Evolutionary conservation across 2,329 filamentous ascomycete genomes (phyloP), one percentile per base, ranked within the genome.

Genomic region (Aspergillus alliaceus): DNA sequence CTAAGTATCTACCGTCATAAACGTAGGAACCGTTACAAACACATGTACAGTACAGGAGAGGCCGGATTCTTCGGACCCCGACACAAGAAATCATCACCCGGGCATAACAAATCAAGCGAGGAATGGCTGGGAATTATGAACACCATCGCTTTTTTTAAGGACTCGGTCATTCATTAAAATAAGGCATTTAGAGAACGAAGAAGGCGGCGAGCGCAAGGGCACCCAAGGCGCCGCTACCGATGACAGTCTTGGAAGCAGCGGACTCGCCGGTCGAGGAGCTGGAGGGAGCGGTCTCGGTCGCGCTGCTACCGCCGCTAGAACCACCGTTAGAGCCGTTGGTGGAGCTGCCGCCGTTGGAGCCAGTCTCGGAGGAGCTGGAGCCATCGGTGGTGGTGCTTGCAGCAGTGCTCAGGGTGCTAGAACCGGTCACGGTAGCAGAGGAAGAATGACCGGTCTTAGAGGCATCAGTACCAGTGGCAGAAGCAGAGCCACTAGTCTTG

Each of bases 131-230:
- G 24, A 53, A 42, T 56, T 31, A 14, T 46, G 24, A 47, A 57
- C 46, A 37, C 44, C 54, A 53, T 32, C 29, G 39, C 39, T 32
- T 34, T 48, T 49, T 48, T 35, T 8, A 53, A 34, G 25, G 56
- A 29, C 58, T 24, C 22, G 6, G 53, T 51, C 31, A 34, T 54
- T 25, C 39, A 42, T 42, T 42, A 42, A 34, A n/a, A n/a, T 44
- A 27, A 34, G 20, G 35, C 22, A 49, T 64, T 72, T 75, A 79
- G 64, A 78, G 66, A 27, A 74, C 65, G 54, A 79, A 63, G 53
- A 79, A 61, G 54, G 76, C 78, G 54, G 73, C 75, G 32, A 80
- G 64, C 60, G 77, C 78, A 34, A 77, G 68, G 47, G 71, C 68
- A 53, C 77, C 77, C 31, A 70, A 67, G 40, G 68, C 69, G 56